Percentiles rank a stretch among this genome's conserved stretches.
Conservation (phyloP, 2,329 filamentous ascomycete species). For the Calonectria pseudoreteaudii region DNA sequence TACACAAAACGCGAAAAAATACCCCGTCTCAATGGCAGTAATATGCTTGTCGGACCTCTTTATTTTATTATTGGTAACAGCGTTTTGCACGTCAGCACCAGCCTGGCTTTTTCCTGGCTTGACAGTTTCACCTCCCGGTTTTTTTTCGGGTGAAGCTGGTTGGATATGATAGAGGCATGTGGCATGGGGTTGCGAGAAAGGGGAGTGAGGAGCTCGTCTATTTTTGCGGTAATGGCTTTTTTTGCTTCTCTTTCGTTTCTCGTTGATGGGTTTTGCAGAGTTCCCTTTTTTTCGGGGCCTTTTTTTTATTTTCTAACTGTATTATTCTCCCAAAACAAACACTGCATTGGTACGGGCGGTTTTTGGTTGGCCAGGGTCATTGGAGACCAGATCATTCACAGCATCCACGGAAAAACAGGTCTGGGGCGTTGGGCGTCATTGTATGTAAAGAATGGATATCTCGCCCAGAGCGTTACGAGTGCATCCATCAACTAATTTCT, state of each 20-base stretch:
- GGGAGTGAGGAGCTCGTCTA: background rate
- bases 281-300: slow-evolving; percentile 9
- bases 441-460: slow-evolving; percentile 41
- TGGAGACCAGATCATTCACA: slow-evolving; percentile 42
- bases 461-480: slow-evolving; percentile 18
- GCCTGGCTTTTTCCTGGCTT: slow-evolving; percentile 10
- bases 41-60: background rate
- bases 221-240: background rate
- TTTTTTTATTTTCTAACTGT: slow-evolving; percentile 34
- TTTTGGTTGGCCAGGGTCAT: slow-evolving; percentile 40
- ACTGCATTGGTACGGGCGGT: slow-evolving; percentile 42
- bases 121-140: slow-evolving; percentile 4
- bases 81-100: slow-evolving; percentile 2
- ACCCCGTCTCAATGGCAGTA: background rate
- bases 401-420: slow-evolving; percentile 43
- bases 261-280: background rate
- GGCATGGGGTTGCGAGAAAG: slow-evolving; percentile 26
- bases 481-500: background rate
- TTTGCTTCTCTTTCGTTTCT: background rate
- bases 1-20: background rate
- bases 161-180: slow-evolving; percentile 45
- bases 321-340: slow-evolving; percentile 40
- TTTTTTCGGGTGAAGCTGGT: slow-evolving; percentile 18
- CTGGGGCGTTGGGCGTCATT: slow-evolving; percentile 43
- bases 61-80: background rate